Base-by-base conservation (phyloP, 768 basidiomycete genomes). In the Panaeolus papilionaceus region DNA sequence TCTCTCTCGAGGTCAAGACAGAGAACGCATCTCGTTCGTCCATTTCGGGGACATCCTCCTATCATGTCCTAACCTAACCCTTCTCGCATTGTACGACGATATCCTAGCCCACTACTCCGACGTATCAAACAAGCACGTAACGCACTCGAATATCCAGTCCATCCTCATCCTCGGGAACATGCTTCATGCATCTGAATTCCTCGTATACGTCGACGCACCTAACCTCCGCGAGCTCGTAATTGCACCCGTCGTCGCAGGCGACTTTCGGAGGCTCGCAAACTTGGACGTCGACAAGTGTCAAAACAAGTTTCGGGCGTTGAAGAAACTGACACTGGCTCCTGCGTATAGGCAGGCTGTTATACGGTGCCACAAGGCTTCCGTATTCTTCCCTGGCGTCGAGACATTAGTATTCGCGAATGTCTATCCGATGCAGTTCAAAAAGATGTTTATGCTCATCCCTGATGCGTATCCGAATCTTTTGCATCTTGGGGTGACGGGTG, bases 81-180 rank as follows among this genome's bases (percentile, higher is more conserved):
- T 47, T 38, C 61, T 72, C 14, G 68, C 66, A 4, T 61, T 72
- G 4, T 72, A 72, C 51, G 69, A 72, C 58, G 70, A 70, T n/a
- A 23, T 72, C 28, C 61, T 72, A 11, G 64, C 33, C 16, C 39
- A 51, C 28, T 40, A 38, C 16, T 9, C 23, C 38, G 42, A 8
- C 44, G 63, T 14, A 37, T 37, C 37, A 18, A 44, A 16, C 14
- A 42, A 7, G 62, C 61, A 26, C 65, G 47, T 44, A 16, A 61
- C 11, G 65, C 67, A 51, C 14, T 68, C 64, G 8, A 61, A 62
- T 2, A 61, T 72, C 7, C 54, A 68, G 61, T 54, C 58, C 8
- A 64, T 72, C 20, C 47, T 58, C 49, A 72, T 72, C 33, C 64
- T 69, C 11, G 71, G 69, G 6, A 70, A 72, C 63, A 70, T 72